Conservation (phyloP, 2,329 filamentous ascomycete genomes). For the Didymosphaeria variabile region DNA sequence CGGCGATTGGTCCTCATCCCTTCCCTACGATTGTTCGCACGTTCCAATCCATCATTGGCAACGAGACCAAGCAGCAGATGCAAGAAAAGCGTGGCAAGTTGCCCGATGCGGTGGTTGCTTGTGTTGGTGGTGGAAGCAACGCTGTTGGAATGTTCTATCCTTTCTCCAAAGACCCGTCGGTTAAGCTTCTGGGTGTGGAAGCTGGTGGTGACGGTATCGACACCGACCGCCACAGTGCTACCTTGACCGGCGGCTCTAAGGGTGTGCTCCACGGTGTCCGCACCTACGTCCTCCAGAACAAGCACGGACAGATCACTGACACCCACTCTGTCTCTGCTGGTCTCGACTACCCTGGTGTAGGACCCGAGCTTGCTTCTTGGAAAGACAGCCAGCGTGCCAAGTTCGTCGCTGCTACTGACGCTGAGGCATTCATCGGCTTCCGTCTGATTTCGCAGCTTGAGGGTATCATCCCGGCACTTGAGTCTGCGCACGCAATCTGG, state of each 20-base stretch:
- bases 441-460: constrained; percentile 84
- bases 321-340: constrained; percentile 97
- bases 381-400: constrained; percentile 88
- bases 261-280: constrained; percentile 95
- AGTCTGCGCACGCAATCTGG: constrained; percentile 91
- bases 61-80: constrained; percentile 95
- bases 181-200: constrained; percentile 92
- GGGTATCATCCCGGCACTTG: constrained; percentile 95
- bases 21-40: constrained; percentile 98
- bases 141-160: constrained; percentile 98
- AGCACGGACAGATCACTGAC: constrained; percentile 90
- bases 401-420: constrained; percentile 91
- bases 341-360: constrained; percentile 96
- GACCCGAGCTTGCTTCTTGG: constrained; percentile 90
- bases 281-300: constrained; percentile 93
- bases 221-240: constrained; percentile 85
- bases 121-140: constrained; percentile 94
- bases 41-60: constrained; percentile 96
- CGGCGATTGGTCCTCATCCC: constrained; percentile 94
- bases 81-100: constrained; percentile 83
- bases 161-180: constrained; percentile 83
- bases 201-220: constrained; percentile 93
- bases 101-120: constrained; percentile 94
- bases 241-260: constrained; percentile 83
- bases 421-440: constrained; percentile 89